phyloP scores from a whole-genome alignment of 176 grass and related monocot species.

The Pontederia paniculata region DNA sequence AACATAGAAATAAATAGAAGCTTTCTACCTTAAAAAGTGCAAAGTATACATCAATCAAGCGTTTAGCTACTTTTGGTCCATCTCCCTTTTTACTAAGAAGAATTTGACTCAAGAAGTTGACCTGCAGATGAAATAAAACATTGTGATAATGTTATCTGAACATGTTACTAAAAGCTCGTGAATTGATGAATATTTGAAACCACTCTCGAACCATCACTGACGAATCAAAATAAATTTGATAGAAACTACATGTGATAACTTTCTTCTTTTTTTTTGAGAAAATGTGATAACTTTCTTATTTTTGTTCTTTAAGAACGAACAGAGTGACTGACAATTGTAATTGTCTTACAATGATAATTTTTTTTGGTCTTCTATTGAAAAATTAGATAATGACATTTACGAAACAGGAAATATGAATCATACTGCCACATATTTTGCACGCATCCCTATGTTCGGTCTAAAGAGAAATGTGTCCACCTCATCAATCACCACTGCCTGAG shows the following conservation, averaged over 20 bases:
- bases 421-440: slow-evolving; percentile 94
- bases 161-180: neutral
- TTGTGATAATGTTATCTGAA: neutral
- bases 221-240: no score
- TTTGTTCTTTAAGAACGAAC: no score
- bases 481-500: slow-evolving; percentile 86
- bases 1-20: neutral
- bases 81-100: slow-evolving; percentile 60
- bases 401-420: slow-evolving; percentile 25
- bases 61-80: slow-evolving; percentile 85
- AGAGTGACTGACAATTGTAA: no score
- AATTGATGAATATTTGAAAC: no score
- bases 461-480: slow-evolving; percentile 96
- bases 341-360: neutral
- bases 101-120: slow-evolving; percentile 94
- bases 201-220: no score
- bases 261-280: no score
- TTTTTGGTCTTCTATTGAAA: neutral
- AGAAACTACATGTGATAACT: no score
- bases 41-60: slow-evolving; percentile 85
- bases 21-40: slow-evolving; percentile 77
- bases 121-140: slow-evolving; percentile 34
- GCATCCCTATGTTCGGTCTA: slow-evolving; percentile 74
- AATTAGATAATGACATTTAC: slow-evolving; percentile 1
- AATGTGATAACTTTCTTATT: no score